These are phyloP conservation scores for Odontarrhena argentea DNA, from an alignment of 345 rosid species.

Conservation along the genomic window DNA sequence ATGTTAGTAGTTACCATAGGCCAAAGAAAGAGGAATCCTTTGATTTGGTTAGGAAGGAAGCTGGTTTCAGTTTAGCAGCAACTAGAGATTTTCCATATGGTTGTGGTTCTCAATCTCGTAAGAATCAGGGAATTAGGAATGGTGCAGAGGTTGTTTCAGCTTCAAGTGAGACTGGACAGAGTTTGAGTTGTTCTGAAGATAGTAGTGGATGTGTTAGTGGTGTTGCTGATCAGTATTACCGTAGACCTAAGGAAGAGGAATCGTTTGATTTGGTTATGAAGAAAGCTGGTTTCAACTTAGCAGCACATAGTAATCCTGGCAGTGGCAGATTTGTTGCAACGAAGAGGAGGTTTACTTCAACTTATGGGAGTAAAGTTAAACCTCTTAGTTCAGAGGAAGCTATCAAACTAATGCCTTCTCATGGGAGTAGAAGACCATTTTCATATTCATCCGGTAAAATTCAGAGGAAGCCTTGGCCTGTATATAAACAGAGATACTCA, in stretches of 20 bases:
- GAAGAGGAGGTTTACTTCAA: not conserved
- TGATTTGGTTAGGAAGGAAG: too few species aligned
- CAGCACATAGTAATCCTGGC: not conserved
- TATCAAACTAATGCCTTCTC: constrained; percentile 1
- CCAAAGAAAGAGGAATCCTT: too few species aligned
- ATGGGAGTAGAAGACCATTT: not conserved
- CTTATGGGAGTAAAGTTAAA: constrained; percentile 23
- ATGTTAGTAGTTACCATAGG: too few species aligned
- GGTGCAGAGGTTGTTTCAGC: too few species aligned
- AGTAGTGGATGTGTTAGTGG: not conserved
- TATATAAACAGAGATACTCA: not conserved
- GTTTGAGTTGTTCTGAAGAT: not conserved
- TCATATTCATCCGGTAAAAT: not conserved
- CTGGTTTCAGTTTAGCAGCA: too few species aligned
- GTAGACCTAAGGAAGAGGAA: constrained; percentile 3
- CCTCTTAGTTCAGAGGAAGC: constrained; percentile 23
- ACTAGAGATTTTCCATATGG: too few species aligned
- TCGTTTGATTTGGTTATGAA: constrained; percentile 18
- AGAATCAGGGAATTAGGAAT: too few species aligned
- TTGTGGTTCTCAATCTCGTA: too few species aligned
- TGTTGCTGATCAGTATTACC: not conserved
- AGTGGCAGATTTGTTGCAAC: not conserved
- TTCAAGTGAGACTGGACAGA: not conserved
- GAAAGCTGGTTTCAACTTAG: constrained; percentile 22
- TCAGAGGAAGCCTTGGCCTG: not conserved